Percentiles rank a stretch among this genome's conserved stretches.
phyloP scores from a whole-genome alignment of 139 green algal species.

The Chlorella sp. region DNA sequence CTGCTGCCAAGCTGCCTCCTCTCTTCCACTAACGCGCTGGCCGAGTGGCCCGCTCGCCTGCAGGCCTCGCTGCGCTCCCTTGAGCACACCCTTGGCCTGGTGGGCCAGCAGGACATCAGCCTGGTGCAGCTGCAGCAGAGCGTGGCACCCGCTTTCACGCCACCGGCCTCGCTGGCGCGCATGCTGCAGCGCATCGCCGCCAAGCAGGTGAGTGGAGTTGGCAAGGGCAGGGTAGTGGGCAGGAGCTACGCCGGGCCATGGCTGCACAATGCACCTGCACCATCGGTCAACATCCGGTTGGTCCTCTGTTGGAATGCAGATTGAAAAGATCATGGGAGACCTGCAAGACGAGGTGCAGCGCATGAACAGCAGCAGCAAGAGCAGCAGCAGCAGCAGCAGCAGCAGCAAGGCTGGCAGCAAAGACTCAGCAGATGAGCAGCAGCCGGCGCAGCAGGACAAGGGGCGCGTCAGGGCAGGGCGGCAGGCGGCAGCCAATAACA shows the following conservation, averaged over 20 bases:
- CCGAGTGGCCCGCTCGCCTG: neutral
- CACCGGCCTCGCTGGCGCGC: conserved; percentile 53
- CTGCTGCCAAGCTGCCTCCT: neutral
- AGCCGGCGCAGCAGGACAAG: neutral
- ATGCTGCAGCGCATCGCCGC: conserved; percentile 63
- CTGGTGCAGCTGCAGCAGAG: conserved; percentile 71
- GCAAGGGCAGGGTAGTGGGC: too few species aligned
- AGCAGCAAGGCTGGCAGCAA: neutral
- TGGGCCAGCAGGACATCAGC: neutral
- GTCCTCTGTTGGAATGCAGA: too few species aligned
- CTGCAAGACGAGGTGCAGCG: conserved; percentile 55
- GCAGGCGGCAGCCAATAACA: neutral
- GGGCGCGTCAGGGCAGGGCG: neutral
- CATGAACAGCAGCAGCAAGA: conserved; percentile 18
- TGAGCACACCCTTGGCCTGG: neutral
- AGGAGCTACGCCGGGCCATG: too few species aligned
- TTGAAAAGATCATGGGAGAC: conserved; percentile 58
- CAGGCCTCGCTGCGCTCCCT: neutral
- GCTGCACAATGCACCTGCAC: too few species aligned
- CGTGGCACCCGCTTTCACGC: conserved; percentile 52
- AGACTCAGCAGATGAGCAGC: neutral
- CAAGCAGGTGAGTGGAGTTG: conserved; percentile 30
- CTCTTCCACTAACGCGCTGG: too few species aligned
- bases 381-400: conserved; percentile 9
- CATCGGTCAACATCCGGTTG: too few species aligned